Conservation (phyloP, 1,284 basidiomycete genomes). For the Cronartium quercuum region DNA sequence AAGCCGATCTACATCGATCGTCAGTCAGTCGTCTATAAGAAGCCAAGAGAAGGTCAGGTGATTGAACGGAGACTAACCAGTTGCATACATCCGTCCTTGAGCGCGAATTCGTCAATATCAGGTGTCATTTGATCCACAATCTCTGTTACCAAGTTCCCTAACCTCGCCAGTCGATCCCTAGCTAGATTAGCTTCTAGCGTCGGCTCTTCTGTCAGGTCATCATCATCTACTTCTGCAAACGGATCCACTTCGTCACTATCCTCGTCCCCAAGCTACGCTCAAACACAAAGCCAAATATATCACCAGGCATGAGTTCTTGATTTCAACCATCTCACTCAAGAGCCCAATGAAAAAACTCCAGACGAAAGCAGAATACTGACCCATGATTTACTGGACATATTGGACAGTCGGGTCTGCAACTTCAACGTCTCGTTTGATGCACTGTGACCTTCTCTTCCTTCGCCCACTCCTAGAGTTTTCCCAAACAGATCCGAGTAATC, state of each 20-base stretch:
- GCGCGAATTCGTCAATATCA: constrained; percentile 67
- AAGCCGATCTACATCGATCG: constrained; percentile 59
- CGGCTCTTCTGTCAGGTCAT: constrained; percentile 40
- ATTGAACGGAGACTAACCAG: constrained; percentile 55
- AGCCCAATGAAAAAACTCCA: background rate
- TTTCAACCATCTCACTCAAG: background rate
- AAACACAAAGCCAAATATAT: too few relatives aligned
- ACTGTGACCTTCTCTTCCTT: background rate
- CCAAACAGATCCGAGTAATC: constrained; percentile 45
- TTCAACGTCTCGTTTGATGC: constrained; percentile 56
- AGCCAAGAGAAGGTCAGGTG: background rate
- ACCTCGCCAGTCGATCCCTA: constrained; percentile 79
- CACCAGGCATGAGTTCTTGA: too few relatives aligned
- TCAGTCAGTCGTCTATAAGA: background rate
- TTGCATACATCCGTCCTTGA: constrained; percentile 78
- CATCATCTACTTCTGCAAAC: constrained; percentile 68
- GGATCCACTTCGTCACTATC: constrained; percentile 84
- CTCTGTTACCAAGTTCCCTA: constrained; percentile 70
- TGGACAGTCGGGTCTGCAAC: constrained; percentile 64
- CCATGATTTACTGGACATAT: constrained; percentile 72
- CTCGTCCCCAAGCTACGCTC: constrained; percentile 63
- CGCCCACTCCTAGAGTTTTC: constrained; percentile 30
- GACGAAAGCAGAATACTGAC: constrained; percentile 51
- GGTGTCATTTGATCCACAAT: constrained; percentile 80
- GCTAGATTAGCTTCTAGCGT: constrained; percentile 77